Evolutionary conservation across 2,329 filamentous ascomycete species (phyloP), one percentile per base, ranked within the genome.

Genomic region (Cladophialophora psammophila): DNA sequence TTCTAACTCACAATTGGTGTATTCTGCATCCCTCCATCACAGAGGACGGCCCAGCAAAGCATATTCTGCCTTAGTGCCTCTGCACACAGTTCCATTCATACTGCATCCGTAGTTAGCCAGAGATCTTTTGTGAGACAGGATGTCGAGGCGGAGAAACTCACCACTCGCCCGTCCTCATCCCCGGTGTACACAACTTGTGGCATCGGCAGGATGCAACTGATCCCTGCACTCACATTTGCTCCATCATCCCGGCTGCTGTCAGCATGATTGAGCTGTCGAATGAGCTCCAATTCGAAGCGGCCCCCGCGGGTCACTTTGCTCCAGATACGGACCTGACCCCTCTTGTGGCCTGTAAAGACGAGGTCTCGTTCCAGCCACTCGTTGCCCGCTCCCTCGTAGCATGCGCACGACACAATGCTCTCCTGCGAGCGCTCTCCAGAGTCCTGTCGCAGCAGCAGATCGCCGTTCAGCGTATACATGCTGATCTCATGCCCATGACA

Each of bases 341-440:
- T 84, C 70, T 87, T 85, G 76, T 98, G 95, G 0, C 95, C 95
- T 0, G 94, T 98, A 71, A 99, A 94, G 42, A 98, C 82, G 52
- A 99, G 83, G 68, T 90, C 90, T 63, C 90, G 90, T 79, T 96
- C 92, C 3, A 97, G 84, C 92, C 94, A 98, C 79, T 98, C 95
- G 73, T 93, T 95, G 1, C 90, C 91, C 0, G 89, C 86, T 0
- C 94, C 94, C 77, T 98, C 94, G 79, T 98, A 98, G 78, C 97
- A 97, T 2, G 94, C 92, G 70, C 93, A 95, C 0, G 90, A 89
- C 57, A 92, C 85, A 2, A 97, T 88, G 38, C 86, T 88, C 75
- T 97, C 94, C 31, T 94, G 91, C 9, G 85, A 82, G 4, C 82
- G 80, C 18, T 87, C 85, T 73, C 92, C 95, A 0, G 97, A 87